Base-by-base conservation (phyloP, 495 filamentous ascomycete species). In the Parachaetomium inaequale region DNA sequence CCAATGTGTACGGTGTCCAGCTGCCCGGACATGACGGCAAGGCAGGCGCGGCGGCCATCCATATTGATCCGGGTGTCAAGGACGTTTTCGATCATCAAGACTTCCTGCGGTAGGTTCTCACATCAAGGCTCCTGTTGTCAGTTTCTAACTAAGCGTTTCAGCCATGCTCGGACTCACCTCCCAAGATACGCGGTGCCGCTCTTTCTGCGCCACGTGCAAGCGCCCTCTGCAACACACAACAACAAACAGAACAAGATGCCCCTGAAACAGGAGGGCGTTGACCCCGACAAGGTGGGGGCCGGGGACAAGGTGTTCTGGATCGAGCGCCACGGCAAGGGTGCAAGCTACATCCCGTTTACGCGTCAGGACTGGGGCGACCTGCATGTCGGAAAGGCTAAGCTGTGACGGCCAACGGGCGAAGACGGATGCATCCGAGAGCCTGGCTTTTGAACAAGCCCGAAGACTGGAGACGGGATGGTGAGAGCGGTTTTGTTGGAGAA, bases 241-340 rank as follows among this genome's bases (percentile, higher is more conserved):
- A 87, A 92, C 69, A 94, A 94, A 76, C 89, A 92, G 76, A 88
- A 90, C 69, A 94, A 92, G 74, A 83, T 87, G 7, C 84, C 85
- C 2, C 77, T 92, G 29, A 79, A 88, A 61, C 82, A 85, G 42
- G 87, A 91, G 66, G 89, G 89, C 0, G 82, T 91, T 8, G 84
- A 91, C 68, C 85, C 85, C 15, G 75, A 71, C 3, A 86, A 87
- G 73, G 83, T 81, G 0, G 64, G 70, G 6, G 67, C 71, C 6
- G 79, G 80, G 0, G 77, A 83, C 59, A 72, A 74, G 36, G 73
- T 88, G 17, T 75, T 83, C 26, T 89, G 86, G 85, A 70, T 87
- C 52, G 65, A 73, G 21, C 74, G 82, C 3, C 78, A 77, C 2
- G 79, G 76, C 3, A 80, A 80, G 28, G 74, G 72, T 19, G 60